Evolutionary conservation across 495 filamentous ascomycete genomes (phyloP), one percentile per base, ranked within the genome.

Genomic region (Ramalina intermedia): DNA sequence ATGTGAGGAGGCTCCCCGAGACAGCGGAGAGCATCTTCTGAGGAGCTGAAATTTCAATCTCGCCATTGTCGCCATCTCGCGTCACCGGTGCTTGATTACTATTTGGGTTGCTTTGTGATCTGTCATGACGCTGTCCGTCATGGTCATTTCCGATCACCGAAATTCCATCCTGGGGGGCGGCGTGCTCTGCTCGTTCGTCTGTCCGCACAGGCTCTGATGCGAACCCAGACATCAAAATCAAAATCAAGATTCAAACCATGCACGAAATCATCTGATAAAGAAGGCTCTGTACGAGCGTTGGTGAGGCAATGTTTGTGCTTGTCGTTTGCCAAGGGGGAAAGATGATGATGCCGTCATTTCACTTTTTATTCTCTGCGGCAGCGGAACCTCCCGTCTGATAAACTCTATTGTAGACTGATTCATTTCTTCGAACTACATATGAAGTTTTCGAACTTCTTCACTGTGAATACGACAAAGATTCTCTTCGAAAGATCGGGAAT

Each of bases 21-120:
- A 87, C 87, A 7, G 91, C 91, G 49, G 90, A 94, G 29, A 91
- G 61, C 93, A 98, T 98, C 66, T 86, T 87, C 66, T 96, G 93
- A 8, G 68, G 60, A 14, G 86, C 71, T 1, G 89, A 85, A 49
- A 88, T 84, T 51, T 87, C 73, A 23, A 69, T 54, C 13, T 69
- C 69, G 9, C 59, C 62, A 42, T 59, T 60, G 2, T 37, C 7
- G 3, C 43, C 37, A 26, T 48, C 39, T 40, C 55, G 49, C 40
- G 43, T 49, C 46, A 55, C 45, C 33, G 47, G 4, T 0, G 39
- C 24, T 18, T 14, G 24, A 2, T 18, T 3, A 3, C 5, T 36
- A 17, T 21, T n/a, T 24, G 56, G 35, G 35, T 52, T 42, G 27
- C 44, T 46, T 50, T 54, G 46, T 61, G 64, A 57, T 64, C 61